phyloP scores from a whole-genome alignment of 1,284 basidiomycete species.

The Cystobasidium sp. region DNA sequence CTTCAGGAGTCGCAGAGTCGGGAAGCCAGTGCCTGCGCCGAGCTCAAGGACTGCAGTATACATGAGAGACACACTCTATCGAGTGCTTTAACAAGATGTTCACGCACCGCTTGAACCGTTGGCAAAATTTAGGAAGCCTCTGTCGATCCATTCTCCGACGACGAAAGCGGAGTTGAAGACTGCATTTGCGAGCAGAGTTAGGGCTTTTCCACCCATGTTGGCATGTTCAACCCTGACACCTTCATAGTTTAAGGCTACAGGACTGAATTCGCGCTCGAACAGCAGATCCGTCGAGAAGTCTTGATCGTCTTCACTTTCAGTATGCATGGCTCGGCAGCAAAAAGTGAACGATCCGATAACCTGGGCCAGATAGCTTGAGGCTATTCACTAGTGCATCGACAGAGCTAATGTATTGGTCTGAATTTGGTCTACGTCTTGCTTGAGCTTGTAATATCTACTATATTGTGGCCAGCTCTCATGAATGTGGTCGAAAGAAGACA shows the following conservation, averaged over 20 bases:
- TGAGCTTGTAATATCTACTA: not conserved
- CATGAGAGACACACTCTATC: not conserved
- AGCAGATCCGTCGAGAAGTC: constrained; percentile 34
- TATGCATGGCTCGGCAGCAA: not conserved
- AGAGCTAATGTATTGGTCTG: too few relatives aligned
- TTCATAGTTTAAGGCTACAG: constrained; percentile 24
- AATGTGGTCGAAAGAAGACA: not conserved
- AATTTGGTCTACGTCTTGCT: not conserved
- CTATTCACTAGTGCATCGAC: too few relatives aligned
- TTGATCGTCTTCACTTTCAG: constrained; percentile 12
- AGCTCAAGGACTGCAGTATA: constrained; percentile 36
- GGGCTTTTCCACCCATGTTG: constrained; percentile 23
- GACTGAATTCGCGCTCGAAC: constrained; percentile 28
- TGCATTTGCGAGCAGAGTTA: constrained; percentile 40
- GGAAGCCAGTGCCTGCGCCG: constrained; percentile 42
- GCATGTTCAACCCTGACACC: constrained; percentile 22
- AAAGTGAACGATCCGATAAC: too few relatives aligned
- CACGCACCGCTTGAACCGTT: constrained; percentile 9
- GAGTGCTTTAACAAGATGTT: not conserved
- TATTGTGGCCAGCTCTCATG: not conserved
- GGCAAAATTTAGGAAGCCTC: constrained; percentile 37
- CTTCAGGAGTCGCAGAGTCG: constrained; percentile 26
- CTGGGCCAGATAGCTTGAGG: too few relatives aligned
- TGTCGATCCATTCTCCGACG: constrained; percentile 42
- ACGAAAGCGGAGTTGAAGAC: constrained; percentile 43